phyloP scores from a whole-genome alignment of 257 asterid species.

The Rauvolfia tetraphylla region DNA sequence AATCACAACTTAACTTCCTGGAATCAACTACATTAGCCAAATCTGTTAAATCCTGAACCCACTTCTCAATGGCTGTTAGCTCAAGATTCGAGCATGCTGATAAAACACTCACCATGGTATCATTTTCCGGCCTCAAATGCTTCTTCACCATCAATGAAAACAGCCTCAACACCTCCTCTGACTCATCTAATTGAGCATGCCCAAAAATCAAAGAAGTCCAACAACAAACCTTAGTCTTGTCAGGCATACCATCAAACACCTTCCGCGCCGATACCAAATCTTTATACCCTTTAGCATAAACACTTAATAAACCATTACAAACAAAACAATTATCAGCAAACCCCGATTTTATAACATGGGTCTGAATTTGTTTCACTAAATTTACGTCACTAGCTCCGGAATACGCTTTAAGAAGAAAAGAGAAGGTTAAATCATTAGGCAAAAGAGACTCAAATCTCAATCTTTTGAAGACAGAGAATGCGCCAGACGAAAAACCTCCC shows the following conservation, averaged over 20 bases:
- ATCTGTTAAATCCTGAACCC: conserved; percentile 36
- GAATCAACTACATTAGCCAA: conserved; percentile 3
- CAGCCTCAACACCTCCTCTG: conserved; percentile 46
- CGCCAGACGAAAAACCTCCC: conserved; percentile 35
- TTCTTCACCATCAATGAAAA: conserved; percentile 47
- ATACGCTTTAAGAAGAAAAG: conserved; percentile 66
- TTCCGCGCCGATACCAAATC: conserved; percentile 49
- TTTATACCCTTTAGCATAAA: conserved; percentile 38
- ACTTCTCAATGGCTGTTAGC: conserved; percentile 32
- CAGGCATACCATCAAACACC: conserved; percentile 73
- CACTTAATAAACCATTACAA: conserved; percentile 57
- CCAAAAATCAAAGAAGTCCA: conserved; percentile 80
- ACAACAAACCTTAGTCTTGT: conserved; percentile 36
- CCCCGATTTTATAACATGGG: conserved; percentile 48
- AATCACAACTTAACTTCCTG: conserved; percentile 29
- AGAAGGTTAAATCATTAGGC: conserved; percentile 66
- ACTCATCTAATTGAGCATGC: conserved; percentile 44
- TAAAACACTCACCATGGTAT: conserved; percentile 68
- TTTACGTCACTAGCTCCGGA: conserved; percentile 21
- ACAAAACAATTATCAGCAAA: conserved; percentile 36
- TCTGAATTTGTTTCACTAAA: conserved; percentile 44
- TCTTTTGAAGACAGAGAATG: conserved; percentile 35
- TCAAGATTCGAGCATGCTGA: conserved; percentile 63
- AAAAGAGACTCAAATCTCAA: conserved; percentile 25
- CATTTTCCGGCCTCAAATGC: conserved; percentile 47